A percentile compares a stretch with the other conserved stretches of the same genome.
Conservation (phyloP, 2,329 filamentous ascomycete species). For the Aspergillus bombycis region DNA sequence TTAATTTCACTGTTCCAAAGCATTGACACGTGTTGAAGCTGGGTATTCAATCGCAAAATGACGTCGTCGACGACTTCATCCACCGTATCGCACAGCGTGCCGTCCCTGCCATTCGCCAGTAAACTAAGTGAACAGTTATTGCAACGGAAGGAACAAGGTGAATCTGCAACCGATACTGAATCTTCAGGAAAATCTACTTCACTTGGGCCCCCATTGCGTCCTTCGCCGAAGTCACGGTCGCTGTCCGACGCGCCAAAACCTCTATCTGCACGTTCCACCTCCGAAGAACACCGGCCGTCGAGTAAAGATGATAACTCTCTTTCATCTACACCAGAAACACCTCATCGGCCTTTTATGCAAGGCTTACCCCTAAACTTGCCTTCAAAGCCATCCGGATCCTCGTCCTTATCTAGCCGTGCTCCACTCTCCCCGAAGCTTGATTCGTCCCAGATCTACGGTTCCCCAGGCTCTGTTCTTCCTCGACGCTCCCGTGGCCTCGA, state of each 20-base stretch:
- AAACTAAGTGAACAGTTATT: conserved; percentile 42
- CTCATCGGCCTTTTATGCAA: conserved; percentile 68
- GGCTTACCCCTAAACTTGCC: conserved; percentile 74
- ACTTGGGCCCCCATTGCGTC: conserved; percentile 30
- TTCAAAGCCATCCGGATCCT: conserved; percentile 51
- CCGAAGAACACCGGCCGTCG: conserved; percentile 55
- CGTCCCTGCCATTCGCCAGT: conserved; percentile 35
- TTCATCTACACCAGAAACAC: conserved; percentile 64
- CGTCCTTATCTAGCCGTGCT: conserved; percentile 58
- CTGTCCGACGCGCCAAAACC: conserved; percentile 67
- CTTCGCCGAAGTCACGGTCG: conserved; percentile 60
- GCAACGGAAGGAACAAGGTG: conserved; percentile 27
- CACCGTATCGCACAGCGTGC: conserved; percentile 24
- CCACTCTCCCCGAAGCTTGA: conserved; percentile 87
- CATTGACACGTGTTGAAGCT: conserved; percentile 10
- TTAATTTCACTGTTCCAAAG: conserved; percentile 1
- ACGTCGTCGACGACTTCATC: conserved; percentile 25
- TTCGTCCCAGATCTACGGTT: conserved; percentile 80
- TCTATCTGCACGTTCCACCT: conserved; percentile 61
- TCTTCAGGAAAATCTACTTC: conserved; percentile 13
- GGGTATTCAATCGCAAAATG: conserved; percentile 20
- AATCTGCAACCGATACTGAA: conserved; percentile 17
- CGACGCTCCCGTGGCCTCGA: conserved; percentile 87
- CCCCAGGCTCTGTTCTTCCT: conserved; percentile 84
- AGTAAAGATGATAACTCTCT: conserved; percentile 71